These are phyloP conservation scores for Chlorella ohadii DNA, from an alignment of 139 green algal species.

Conservation along the genomic window DNA sequence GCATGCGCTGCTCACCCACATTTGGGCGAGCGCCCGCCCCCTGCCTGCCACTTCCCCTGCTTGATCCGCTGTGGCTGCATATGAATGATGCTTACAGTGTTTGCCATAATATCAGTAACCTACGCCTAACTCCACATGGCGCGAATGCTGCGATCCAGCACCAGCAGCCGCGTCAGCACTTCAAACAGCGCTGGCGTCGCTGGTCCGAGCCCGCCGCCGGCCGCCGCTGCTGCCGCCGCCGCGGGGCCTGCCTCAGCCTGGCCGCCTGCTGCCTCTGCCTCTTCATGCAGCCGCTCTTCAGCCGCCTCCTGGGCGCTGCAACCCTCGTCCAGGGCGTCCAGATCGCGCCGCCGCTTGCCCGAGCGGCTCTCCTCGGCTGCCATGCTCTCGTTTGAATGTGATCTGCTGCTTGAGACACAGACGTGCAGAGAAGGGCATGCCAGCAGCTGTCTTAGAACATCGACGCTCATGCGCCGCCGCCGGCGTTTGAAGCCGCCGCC, in stretches of 20 bases:
- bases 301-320: neutral
- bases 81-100: too few relatives aligned
- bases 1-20: too few relatives aligned
- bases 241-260: neutral
- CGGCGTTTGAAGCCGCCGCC: neutral
- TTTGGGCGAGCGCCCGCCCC: too few relatives aligned
- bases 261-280: neutral
- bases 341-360: neutral
- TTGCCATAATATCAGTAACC: neutral
- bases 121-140: neutral
- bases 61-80: too few relatives aligned
- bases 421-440: too few relatives aligned
- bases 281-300: neutral
- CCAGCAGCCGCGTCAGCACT: slow-evolving; percentile 15
- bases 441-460: too few relatives aligned
- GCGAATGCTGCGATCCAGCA: slow-evolving; percentile 14
- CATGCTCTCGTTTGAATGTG: neutral
- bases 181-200: neutral
- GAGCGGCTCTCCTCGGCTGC: neutral
- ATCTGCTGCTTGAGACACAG: neutral
- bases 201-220: neutral
- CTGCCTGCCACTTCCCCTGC: too few relatives aligned
- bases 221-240: neutral
- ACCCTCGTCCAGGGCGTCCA: neutral
- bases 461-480: neutral